Evolutionary conservation across 352 stramenopile species (phyloP).

Genomic region (Stramenopiles sp.): DNA sequence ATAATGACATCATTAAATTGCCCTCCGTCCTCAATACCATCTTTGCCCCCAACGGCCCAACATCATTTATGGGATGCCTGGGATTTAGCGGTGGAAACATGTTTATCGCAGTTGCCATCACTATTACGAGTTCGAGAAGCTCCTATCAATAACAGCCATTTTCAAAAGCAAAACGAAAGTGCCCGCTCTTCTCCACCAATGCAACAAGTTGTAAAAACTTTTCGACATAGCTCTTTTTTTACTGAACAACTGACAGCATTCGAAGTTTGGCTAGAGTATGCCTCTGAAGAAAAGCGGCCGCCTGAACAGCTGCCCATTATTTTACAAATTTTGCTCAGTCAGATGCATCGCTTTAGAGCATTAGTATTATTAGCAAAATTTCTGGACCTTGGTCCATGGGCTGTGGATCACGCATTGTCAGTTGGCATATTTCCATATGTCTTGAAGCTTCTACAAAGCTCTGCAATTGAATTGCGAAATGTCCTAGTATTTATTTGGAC

Average conservation of each 20-base stretch:
- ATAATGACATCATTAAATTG: constrained; percentile 74
- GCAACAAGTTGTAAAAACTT: constrained; percentile 38
- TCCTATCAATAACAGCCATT: constrained; percentile 8
- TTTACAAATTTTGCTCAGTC: constrained; percentile 83
- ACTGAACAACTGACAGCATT: constrained; percentile 94
- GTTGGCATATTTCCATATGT: constrained; percentile 98
- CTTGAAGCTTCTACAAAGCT: constrained; percentile 84
- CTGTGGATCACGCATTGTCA: constrained; percentile 64
- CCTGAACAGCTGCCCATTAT: constrained; percentile 94
- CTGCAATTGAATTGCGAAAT: constrained; percentile 78
- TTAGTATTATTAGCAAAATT: constrained; percentile 84
- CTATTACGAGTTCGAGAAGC: too few relatives aligned
- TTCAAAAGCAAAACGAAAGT: constrained; percentile 20
- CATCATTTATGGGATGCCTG: constrained; percentile 94
- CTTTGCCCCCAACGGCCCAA: constrained; percentile 75
- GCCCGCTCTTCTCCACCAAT: constrained; percentile 30
- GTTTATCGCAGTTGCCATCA: constrained; percentile 79
- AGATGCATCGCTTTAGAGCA: constrained; percentile 85
- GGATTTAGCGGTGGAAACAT: constrained; percentile 92
- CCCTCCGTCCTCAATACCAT: constrained; percentile 71
- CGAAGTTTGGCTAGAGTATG: constrained; percentile 94
- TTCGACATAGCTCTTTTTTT: constrained; percentile 84
- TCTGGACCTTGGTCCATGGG: constrained; percentile 67
- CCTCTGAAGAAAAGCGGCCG: constrained; percentile 52
- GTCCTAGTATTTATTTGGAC: constrained; percentile 75